Conservation (phyloP, 1,284 basidiomycete species). For the Pseudozyma hubeiensis region DNA sequence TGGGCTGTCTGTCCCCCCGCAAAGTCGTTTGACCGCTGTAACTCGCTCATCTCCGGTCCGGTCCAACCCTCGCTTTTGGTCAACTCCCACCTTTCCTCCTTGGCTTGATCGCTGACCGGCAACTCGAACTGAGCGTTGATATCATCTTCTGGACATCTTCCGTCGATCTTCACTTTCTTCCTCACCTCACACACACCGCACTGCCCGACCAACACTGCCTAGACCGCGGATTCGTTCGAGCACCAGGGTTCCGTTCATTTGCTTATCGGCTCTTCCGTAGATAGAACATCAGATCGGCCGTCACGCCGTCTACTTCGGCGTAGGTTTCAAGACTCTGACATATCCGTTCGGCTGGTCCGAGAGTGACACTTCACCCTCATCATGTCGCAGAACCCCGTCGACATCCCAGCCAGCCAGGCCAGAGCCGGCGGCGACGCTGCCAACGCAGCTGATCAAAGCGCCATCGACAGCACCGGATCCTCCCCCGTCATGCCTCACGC, state of each 20-base stretch:
- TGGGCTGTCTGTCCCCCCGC: constrained; percentile 1
- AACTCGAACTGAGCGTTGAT: too few relatives aligned
- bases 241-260: background rate
- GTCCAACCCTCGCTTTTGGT: background rate
- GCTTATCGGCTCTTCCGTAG: background rate
- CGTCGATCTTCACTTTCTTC: too few relatives aligned
- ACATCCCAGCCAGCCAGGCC: constrained; percentile 10
- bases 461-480: constrained; percentile 34
- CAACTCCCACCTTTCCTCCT: background rate
- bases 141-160: too few relatives aligned
- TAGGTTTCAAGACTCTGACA: background rate
- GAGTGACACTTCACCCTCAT: background rate
- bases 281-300: background rate
- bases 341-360: background rate
- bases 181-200: too few relatives aligned
- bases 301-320: background rate
- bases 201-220: too few relatives aligned
- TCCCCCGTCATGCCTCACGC: constrained; percentile 37
- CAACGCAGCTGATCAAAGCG: constrained; percentile 13
- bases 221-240: too few relatives aligned
- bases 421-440: background rate
- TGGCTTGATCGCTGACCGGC: too few relatives aligned
- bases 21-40: background rate
- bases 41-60: constrained; percentile 43
- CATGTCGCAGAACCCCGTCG: constrained; percentile 38